These are phyloP conservation scores for Nakaseomyces delphensis DNA, from an alignment of 1,139 yeast species.

Conservation along the genomic window DNA sequence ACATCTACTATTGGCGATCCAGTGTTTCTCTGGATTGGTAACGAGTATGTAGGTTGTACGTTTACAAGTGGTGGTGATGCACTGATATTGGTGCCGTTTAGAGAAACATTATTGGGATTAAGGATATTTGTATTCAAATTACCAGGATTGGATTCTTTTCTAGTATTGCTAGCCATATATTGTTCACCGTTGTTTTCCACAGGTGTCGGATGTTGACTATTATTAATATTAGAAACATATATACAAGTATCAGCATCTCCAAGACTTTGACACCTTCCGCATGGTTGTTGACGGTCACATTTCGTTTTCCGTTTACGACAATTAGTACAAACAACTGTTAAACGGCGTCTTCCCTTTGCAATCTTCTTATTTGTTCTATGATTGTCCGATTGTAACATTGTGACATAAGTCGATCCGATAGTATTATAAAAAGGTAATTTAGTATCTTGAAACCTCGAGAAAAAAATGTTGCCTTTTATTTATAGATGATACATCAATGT, in stretches of 20 bases:
- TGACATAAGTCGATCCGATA: neutral
- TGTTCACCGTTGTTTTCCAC: neutral
- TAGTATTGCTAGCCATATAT: too few relatives aligned
- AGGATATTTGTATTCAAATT: too few relatives aligned
- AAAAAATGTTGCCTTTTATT: too few relatives aligned
- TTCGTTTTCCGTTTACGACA: constrained; percentile 33
- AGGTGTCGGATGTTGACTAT: neutral
- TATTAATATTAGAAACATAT: constrained; percentile 7
- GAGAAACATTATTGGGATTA: neutral
- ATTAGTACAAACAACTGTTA: constrained; percentile 31
- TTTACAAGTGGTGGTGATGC: neutral
- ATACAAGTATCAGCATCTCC: constrained; percentile 25
- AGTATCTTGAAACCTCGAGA: too few relatives aligned
- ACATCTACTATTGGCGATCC: neutral
- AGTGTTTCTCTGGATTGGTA: neutral
- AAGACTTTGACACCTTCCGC: constrained; percentile 27
- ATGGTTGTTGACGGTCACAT: constrained; percentile 32
- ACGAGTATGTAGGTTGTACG: neutral
- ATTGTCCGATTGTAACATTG: neutral
- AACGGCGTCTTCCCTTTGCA: constrained; percentile 21
- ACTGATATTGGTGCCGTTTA: too few relatives aligned
- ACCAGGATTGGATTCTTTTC: too few relatives aligned
- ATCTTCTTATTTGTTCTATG: neutral
- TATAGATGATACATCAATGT: too few relatives aligned
- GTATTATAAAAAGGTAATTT: too few relatives aligned